A percentile compares a stretch with the other conserved stretches of the same genome.
phyloP scores from a whole-genome alignment of 1,284 basidiomycete species.

The Leucoagaricus sp. region DNA sequence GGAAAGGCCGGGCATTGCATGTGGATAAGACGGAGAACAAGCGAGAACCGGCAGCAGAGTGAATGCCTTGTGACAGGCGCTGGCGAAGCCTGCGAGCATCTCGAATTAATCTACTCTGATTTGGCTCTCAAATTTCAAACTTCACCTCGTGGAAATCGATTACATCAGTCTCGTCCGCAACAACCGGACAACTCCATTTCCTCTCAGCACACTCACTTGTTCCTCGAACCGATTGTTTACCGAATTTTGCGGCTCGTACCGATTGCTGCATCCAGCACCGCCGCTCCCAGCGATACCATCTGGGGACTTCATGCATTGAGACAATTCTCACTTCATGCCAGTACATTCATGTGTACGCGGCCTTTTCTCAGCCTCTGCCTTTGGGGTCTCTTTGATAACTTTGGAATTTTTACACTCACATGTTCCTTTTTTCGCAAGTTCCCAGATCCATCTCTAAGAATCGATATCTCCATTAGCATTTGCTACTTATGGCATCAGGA shows the following conservation, averaged over 20 bases:
- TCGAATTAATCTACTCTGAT: not conserved
- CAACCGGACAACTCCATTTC: not conserved
- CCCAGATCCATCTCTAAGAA: constrained; percentile 9
- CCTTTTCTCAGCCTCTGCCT: constrained; percentile 4
- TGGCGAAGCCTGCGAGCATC: not conserved
- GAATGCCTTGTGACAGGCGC: not conserved
- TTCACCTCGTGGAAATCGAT: not conserved
- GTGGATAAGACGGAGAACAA: constrained; percentile 8
- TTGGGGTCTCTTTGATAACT: not conserved
- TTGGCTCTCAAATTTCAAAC: too few species aligned
- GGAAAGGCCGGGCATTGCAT: constrained; percentile 1
- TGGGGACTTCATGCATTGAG: not conserved
- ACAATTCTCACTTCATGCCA: constrained; percentile 10
- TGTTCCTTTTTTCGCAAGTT: not conserved
- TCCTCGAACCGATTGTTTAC: not conserved
- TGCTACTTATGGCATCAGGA: constrained; percentile 12
- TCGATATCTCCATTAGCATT: constrained; percentile 14
- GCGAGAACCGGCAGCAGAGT: not conserved
- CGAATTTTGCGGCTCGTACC: not conserved
- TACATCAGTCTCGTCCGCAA: not conserved
- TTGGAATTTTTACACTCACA: not conserved
- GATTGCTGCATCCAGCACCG: not conserved
- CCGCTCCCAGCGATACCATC: not conserved
- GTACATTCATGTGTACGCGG: constrained; percentile 9
- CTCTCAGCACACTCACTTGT: not conserved